Conservation (phyloP, 2,329 filamentous ascomycete species). For the Sporothrix sp. region DNA sequence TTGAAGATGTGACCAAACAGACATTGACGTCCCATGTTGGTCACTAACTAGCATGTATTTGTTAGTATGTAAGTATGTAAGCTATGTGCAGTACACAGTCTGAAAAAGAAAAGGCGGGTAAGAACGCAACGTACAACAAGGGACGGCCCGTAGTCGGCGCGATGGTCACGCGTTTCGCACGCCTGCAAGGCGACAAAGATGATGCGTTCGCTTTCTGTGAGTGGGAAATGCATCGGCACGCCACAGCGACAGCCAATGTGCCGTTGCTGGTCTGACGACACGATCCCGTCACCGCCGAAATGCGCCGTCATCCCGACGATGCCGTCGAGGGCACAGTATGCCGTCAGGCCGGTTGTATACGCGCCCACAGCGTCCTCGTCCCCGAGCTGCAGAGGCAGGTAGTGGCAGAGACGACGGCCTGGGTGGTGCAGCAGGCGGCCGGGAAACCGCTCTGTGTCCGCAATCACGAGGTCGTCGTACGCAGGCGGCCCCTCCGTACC, state of each 20-base stretch:
- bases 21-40: not conserved
- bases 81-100: not conserved
- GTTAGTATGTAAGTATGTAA: not conserved
- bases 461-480: conserved; percentile 3
- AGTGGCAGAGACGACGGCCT: conserved; percentile 10
- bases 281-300: conserved; percentile 10
- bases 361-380: not conserved
- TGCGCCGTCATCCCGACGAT: conserved; percentile 9
- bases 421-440: conserved; percentile 9
- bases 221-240: conserved; percentile 2
- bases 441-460: conserved; percentile 6
- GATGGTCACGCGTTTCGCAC: not conserved
- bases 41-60: not conserved
- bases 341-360: conserved; percentile 7
- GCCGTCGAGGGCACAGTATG: not conserved
- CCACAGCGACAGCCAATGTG: conserved; percentile 9
- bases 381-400: conserved; percentile 5
- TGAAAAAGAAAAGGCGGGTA: not conserved
- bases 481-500: not conserved
- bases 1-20: not conserved
- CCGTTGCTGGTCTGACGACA: conserved; percentile 2
- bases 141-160: not conserved
- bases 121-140: conserved; percentile 1
- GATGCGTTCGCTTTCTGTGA: conserved; percentile 3
- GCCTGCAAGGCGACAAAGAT: conserved; percentile 1